Evolutionary conservation across 768 basidiomycete genomes (phyloP).

Genomic region (Collybia sp.): DNA sequence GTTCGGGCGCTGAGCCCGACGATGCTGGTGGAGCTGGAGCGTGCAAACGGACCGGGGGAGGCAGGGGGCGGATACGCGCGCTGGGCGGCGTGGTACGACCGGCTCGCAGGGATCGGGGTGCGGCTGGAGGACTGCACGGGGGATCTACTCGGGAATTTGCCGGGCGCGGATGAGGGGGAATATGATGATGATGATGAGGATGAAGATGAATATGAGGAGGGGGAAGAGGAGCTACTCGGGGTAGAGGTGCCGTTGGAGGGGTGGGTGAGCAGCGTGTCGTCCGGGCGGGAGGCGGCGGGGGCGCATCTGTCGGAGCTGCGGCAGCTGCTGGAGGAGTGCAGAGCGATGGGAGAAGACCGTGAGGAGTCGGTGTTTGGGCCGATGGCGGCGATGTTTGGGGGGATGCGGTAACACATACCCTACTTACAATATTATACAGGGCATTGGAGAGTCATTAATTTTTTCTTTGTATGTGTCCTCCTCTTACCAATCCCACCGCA

Average conservation of each 20-base stretch:
- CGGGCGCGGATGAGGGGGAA: conserved; percentile 25
- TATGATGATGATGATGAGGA: conserved; percentile 16
- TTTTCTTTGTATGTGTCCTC: no score
- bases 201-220: conserved; percentile 24
- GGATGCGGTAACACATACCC: background rate
- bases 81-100: conserved; percentile 70
- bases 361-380: conserved; percentile 32
- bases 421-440: no score
- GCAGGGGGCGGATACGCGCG: conserved; percentile 41
- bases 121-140: conserved; percentile 78
- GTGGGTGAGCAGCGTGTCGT: conserved; percentile 20
- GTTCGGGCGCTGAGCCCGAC: conserved; percentile 54
- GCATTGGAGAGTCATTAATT: no score
- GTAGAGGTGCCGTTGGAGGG: conserved; percentile 19
- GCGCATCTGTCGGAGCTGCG: conserved; percentile 40
- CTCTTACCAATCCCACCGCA: no score
- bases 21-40: conserved; percentile 55
- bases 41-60: conserved; percentile 41
- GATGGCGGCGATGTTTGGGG: conserved; percentile 8
- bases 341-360: conserved; percentile 40
- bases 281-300: conserved; percentile 19
- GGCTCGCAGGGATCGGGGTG: conserved; percentile 42
- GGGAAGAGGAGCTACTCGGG: conserved; percentile 25
- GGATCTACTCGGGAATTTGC: conserved; percentile 48
- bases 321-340: conserved; percentile 52